Conservation (phyloP, 2,329 filamentous ascomycete genomes). For the Hypoxylon sp. region DNA sequence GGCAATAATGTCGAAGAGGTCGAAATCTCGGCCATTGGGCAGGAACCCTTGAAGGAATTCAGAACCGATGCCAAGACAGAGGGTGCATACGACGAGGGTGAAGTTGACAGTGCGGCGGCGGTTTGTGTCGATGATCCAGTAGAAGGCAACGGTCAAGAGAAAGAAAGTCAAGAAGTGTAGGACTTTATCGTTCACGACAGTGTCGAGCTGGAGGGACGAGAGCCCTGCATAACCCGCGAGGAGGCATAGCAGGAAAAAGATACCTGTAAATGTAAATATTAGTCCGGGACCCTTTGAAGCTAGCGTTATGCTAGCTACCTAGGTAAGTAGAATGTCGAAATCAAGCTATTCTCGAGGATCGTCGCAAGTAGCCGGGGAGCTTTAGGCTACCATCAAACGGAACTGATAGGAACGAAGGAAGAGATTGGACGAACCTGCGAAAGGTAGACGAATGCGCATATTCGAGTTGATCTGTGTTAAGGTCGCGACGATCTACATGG, state of each 20-base stretch:
- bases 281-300: slow-evolving; percentile 14
- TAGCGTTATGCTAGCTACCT: not conserved
- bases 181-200: slow-evolving; percentile 86
- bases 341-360: slow-evolving; percentile 17
- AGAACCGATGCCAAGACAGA: slow-evolving; percentile 78
- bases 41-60: slow-evolving; percentile 83
- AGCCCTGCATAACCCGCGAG: slow-evolving; percentile 86
- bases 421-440: slow-evolving; percentile 78
- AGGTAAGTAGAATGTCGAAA: not conserved
- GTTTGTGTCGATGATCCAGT: slow-evolving; percentile 96
- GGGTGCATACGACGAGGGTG: slow-evolving; percentile 84
- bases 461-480: slow-evolving; percentile 40
- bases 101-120: slow-evolving; percentile 88
- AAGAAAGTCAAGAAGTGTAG: slow-evolving; percentile 93
- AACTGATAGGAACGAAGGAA: slow-evolving; percentile 11
- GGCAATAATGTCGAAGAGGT: slow-evolving; percentile 87
- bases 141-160: slow-evolving; percentile 87
- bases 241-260: slow-evolving; percentile 79
- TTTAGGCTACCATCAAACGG: slow-evolving; percentile 10
- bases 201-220: slow-evolving; percentile 70
- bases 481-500: slow-evolving; percentile 21
- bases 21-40: slow-evolving; percentile 79
- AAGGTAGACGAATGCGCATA: slow-evolving; percentile 90
- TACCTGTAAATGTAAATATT: slow-evolving; percentile 64
- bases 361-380: slow-evolving; percentile 4